Base-by-base conservation (phyloP, 805 yeast species). In the Yueomyces sinensis region DNA sequence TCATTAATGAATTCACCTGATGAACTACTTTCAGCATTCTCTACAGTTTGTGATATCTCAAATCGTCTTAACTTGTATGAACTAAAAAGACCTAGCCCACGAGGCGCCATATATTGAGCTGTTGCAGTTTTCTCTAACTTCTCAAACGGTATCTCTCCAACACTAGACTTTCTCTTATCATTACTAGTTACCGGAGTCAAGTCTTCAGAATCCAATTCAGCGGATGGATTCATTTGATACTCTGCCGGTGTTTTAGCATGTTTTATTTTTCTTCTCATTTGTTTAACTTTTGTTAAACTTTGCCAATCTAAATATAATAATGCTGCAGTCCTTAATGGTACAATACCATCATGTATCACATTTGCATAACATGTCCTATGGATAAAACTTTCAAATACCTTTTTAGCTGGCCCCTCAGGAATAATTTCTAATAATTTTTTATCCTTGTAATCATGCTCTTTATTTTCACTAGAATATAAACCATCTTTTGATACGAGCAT, bases 271-370 rank as follows among this genome's bases (percentile, higher is more conserved):
- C 40, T 40, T 36, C 46, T 46, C 11, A 63, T 62, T 32, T 54
- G 53, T 6, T 61, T 56, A 1, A 77, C 78, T 32, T 66, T 65
- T 3, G 69, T 61, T 14, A 80, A 59, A 3, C 84, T 93, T 38
- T 70, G 69, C 81, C 94, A 86, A 54, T 91, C 97, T 13, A 91
- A 56, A 48, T 79, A 89, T 19, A 89, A 56, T 35, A 89, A 59
- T 0, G 96, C 84, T 0, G 95, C 76, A 0, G 98, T 91, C 34
- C 97, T 63, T 45, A 91, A 61, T 0, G 98, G 97, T 2, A 91
- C 98, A 35, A 91, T 86, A 2, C 98, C 98, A 59, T 91, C 98
- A 55, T 91, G 78, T 15, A 82, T 65, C 0, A 82, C 77, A 57
- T 91, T 91, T 0, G 97, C 95, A 55, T 91, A 91, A 0, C 81